phyloP scores from a whole-genome alignment of 495 filamentous ascomycete species.

The Penicillium taxi region DNA sequence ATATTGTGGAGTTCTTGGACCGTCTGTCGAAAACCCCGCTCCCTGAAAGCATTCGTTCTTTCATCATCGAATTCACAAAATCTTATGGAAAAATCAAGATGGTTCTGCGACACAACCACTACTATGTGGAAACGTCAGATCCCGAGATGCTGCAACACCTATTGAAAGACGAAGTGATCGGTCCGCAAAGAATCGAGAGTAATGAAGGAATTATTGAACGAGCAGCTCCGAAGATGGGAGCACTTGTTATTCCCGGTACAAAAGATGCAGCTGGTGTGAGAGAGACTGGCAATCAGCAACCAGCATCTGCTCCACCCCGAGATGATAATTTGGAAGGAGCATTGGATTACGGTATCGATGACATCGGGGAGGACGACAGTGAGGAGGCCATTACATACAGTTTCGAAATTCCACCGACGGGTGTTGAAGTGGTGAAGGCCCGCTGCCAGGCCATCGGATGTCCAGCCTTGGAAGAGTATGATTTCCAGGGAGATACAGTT shows the following conservation, averaged over 20 bases:
- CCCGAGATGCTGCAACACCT: slow-evolving; percentile 75
- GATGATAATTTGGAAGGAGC: slow-evolving; percentile 42
- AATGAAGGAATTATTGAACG: slow-evolving; percentile 66
- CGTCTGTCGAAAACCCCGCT: slow-evolving; percentile 79
- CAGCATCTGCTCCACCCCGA: slow-evolving; percentile 20
- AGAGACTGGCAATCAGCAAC: slow-evolving; percentile 47
- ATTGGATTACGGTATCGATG: slow-evolving; percentile 53
- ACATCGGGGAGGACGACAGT: slow-evolving; percentile 78
- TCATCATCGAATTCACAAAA: slow-evolving; percentile 75
- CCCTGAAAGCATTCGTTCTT: slow-evolving; percentile 66
- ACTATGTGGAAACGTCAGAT: slow-evolving; percentile 88
- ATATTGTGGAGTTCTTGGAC: slow-evolving; percentile 85
- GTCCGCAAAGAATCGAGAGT: slow-evolving; percentile 52
- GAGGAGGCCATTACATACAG: slow-evolving; percentile 85
- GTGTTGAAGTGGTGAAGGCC: slow-evolving; percentile 81
- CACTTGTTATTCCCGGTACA: slow-evolving; percentile 88
- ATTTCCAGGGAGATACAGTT: slow-evolving; percentile 86
- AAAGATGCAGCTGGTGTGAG: slow-evolving; percentile 81
- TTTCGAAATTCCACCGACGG: slow-evolving; percentile 76
- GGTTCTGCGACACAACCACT: slow-evolving; percentile 87
- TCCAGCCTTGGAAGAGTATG: slow-evolving; percentile 92
- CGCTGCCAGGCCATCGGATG: slow-evolving; percentile 78
- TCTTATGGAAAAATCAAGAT: slow-evolving; percentile 94
- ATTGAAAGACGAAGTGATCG: slow-evolving; percentile 65
- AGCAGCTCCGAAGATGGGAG: slow-evolving; percentile 80